Base-by-base conservation (phyloP, 1,284 basidiomycete species). In the Cystobasidium slooffiae region DNA sequence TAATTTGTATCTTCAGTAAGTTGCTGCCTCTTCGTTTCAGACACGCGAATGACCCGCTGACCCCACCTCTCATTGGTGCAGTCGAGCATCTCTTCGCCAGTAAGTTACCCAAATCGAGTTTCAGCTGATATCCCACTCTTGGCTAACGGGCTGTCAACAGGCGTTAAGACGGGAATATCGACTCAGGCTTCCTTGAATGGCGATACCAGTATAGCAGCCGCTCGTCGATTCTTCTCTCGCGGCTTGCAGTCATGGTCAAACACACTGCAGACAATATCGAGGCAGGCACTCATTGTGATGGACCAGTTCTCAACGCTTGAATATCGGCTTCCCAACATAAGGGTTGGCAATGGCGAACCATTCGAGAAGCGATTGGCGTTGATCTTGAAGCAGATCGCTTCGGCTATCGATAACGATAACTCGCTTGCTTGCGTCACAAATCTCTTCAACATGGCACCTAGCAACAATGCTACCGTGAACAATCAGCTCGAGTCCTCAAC, bases 1-100 rank as follows among this genome's bases (percentile, higher is more conserved):
- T 63, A n/a, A 63, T 63, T 20, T 63, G 61, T n/a, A 20, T 63
- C 20, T 63, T 63, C 61, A 63, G 61, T 63, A 63, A 24, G 61
- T 49, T 49, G 3, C 31, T n/a, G 7, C 14, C 9, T 7, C 43
- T 41, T 12, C 22, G 44, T 44, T 47, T 14, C 61, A 1, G 7
- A 20, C 3, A 18, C 47, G n/a, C 43, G 6, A 18, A 55, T 20
- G n/a, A 55, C 22, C 53, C 12, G n/a, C n/a, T 55, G 3, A 22
- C n/a, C n/a, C 8, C 14, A 18, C 22, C 18, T 24, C 22, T n/a
- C 22, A 31, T 22, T 55, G 18, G 22, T 24, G 6, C 9, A 63
- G 61, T 63, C 61, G 61, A 63, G 44, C 61, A 63, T 20, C 46
- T 47, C 44, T 63, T 46, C 41, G 20, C 61, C n/a, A 63, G 61